These are phyloP conservation scores for Mycena rebaudengoi DNA, from an alignment of 768 basidiomycete genomes.

Conservation along the genomic window DNA sequence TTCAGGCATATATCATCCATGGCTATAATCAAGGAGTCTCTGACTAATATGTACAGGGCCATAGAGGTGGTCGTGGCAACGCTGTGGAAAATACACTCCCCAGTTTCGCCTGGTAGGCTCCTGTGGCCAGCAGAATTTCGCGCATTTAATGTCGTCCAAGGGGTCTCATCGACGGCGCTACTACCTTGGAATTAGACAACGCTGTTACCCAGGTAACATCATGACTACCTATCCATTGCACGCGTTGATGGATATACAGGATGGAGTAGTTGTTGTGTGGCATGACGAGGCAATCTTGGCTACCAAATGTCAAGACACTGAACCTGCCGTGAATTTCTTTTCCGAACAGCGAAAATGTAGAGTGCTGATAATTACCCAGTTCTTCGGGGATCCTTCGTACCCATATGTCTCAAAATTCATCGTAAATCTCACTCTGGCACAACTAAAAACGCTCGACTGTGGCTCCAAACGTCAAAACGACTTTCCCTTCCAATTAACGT, in stretches of 20 bases:
- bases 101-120: conserved; percentile 75
- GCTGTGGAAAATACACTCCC: conserved; percentile 77
- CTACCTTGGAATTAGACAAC: conserved; percentile 82
- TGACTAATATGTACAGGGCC: conserved; percentile 57
- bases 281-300: conserved; percentile 75
- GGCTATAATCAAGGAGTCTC: conserved; percentile 12
- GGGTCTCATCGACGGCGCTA: conserved; percentile 79
- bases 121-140: conserved; percentile 7
- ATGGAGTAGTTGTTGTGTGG: conserved; percentile 82
- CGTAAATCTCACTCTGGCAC: conserved; percentile 80
- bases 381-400: conserved; percentile 64
- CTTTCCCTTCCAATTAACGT: conserved; percentile 69
- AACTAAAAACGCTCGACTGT: conserved; percentile 84
- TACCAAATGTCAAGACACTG: conserved; percentile 75
- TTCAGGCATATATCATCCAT: conserved; percentile 50
- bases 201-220: conserved; percentile 69
- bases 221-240: neutral
- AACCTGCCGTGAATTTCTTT: conserved; percentile 59
- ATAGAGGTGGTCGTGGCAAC: conserved; percentile 81
- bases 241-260: conserved; percentile 50
- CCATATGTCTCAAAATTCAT: conserved; percentile 83
- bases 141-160: conserved; percentile 42
- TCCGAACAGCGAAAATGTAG: neutral
- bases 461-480: conserved; percentile 68
- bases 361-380: conserved; percentile 43